These are phyloP conservation scores for Galeopsis tetrahit DNA, from an alignment of 257 asterid genomes.

Conservation along the genomic window DNA sequence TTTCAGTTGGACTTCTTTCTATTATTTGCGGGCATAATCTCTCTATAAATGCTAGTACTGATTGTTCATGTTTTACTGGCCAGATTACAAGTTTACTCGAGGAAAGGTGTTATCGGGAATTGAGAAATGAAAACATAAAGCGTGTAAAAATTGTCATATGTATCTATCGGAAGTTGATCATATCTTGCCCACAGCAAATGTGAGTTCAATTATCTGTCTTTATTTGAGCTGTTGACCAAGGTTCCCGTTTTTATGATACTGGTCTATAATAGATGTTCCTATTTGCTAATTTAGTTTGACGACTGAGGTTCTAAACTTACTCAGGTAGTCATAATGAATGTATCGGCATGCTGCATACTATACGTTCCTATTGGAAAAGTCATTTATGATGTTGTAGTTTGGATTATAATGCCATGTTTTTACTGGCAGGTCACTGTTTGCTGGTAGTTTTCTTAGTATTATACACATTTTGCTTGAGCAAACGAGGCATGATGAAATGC, in stretches of 20 bases:
- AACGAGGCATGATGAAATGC: conserved; percentile 64
- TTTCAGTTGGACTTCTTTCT: conserved; percentile 21
- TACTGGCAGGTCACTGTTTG: conserved; percentile 70
- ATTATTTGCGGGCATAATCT: conserved; percentile 12
- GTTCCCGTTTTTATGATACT: conserved; percentile 23
- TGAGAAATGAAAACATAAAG: conserved; percentile 62
- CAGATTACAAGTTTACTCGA: conserved; percentile 80
- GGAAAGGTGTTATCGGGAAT: conserved; percentile 74
- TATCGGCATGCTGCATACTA: conserved; percentile 13
- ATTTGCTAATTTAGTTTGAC: conserved; percentile 29
- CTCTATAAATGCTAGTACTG: conserved; percentile 20
- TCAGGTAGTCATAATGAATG: conserved; percentile 4
- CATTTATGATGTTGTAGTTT: conserved; percentile 18
- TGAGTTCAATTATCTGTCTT: conserved; percentile 51
- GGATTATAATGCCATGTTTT: conserved; percentile 31
- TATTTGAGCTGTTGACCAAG: conserved; percentile 26
- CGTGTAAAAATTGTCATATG: conserved; percentile 66
- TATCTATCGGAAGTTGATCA: conserved; percentile 66
- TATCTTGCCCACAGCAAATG: conserved; percentile 78
- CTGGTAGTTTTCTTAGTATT: conserved; percentile 73
- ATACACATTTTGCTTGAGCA: conserved; percentile 69
- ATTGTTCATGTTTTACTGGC: conserved; percentile 30
- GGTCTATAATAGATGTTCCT: conserved; percentile 7
- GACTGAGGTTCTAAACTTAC: conserved; percentile 24
- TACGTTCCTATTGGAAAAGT: conserved; percentile 18